A percentile compares a stretch with the other conserved stretches of the same genome.
Evolutionary conservation across 2,329 filamentous ascomycete species (phyloP).

Genomic region (Fusarium ambrosium): DNA sequence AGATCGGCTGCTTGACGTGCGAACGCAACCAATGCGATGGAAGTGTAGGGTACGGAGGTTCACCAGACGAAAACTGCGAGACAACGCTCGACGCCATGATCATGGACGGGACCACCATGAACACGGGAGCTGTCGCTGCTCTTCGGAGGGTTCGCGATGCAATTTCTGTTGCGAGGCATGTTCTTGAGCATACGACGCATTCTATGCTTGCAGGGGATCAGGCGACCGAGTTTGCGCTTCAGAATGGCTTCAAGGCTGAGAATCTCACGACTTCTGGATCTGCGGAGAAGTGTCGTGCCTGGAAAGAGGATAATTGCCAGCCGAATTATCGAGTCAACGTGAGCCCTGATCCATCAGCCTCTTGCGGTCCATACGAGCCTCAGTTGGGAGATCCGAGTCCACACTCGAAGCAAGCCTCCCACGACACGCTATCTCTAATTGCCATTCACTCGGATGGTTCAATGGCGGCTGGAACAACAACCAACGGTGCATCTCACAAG

Average conservation of each 20-base stretch:
- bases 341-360: conserved; percentile 55
- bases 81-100: conserved; percentile 71
- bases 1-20: conserved; percentile 65
- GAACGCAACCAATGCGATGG: conserved; percentile 67
- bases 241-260: conserved; percentile 64
- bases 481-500: conserved; percentile 68
- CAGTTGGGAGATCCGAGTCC: conserved; percentile 3
- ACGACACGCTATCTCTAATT: conserved; percentile 69
- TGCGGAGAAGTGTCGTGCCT: conserved; percentile 55
- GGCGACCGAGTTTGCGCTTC: conserved; percentile 65
- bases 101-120: conserved; percentile 68
- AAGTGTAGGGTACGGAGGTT: conserved; percentile 68
- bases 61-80: conserved; percentile 68
- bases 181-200: conserved; percentile 66
- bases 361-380: conserved; percentile 64
- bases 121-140: conserved; percentile 66
- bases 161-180: conserved; percentile 63
- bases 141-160: conserved; percentile 64
- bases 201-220: conserved; percentile 66
- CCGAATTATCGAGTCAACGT: conserved; percentile 66
- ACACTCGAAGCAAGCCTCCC: conserved; percentile 49
- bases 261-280: conserved; percentile 60
- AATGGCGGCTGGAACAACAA: conserved; percentile 69
- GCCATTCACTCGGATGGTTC: conserved; percentile 57
- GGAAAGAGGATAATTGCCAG: conserved; percentile 60